Evolutionary conservation across 2,329 filamentous ascomycete species (phyloP).

Genomic region (Colletotrichum orchidophilum): DNA sequence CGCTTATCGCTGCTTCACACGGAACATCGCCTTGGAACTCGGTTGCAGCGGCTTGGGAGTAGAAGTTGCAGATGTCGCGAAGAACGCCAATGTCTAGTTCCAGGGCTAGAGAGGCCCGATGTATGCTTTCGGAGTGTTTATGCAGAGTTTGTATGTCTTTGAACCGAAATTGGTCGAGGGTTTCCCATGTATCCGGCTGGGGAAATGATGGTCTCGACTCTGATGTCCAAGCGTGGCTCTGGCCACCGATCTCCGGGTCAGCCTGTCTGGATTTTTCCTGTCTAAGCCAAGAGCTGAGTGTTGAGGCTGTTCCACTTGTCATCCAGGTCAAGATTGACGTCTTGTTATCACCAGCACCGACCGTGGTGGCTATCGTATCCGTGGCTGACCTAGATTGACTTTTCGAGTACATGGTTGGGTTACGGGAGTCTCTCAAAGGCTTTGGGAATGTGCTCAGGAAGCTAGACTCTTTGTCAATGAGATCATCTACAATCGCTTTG

Average conservation of each 20-base stretch:
- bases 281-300: neutral
- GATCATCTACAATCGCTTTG: neutral
- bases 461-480: neutral
- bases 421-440: neutral
- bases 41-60: neutral
- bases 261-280: neutral
- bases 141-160: neutral
- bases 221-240: neutral
- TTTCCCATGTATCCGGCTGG: neutral
- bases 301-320: neutral
- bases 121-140: neutral
- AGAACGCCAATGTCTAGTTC: neutral
- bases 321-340: neutral
- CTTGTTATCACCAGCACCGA: neutral
- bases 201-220: neutral
- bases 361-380: neutral
- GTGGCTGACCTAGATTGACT: neutral
- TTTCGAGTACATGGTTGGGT: neutral
- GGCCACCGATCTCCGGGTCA: neutral
- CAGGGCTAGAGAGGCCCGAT: neutral
- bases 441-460: neutral
- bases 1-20: neutral
- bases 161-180: neutral
- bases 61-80: neutral
- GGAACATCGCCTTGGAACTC: neutral